Evolutionary conservation across 306 rosid species (phyloP), one percentile per base, ranked within the genome.

Genomic region (Rosa chinensis): DNA sequence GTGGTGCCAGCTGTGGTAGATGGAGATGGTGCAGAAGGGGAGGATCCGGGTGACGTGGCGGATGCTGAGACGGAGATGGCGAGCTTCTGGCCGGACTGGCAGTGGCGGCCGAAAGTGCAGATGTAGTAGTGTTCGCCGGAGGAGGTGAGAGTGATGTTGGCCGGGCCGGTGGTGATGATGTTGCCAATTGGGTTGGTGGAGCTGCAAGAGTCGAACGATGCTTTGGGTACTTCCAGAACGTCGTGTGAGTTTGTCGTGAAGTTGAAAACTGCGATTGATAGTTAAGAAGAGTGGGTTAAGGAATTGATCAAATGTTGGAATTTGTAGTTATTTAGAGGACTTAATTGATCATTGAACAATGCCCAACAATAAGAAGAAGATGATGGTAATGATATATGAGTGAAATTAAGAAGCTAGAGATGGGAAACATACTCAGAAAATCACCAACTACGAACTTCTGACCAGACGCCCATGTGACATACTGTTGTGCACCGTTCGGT

Each of bases 391-490:
- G 53, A 13, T 47, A 21, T 14, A n/a, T 64, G 5, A 72, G 8
- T 2, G n/a, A 45, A 25, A 23, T 23, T 10, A 21, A 61, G 37
- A 61, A 61, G 39, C 4, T 21, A 45, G 21, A 62, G 28, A 23
- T 0, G 21, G 5, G 12, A 4, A 78, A 21, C 52, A 28, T 77
- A 81, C 87, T n/a, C 0, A 90, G 82, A 62, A 18, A 13, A 70
- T 90, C 94, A 20, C 89, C 87, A 44, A 76, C 75, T 0, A 4
- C 13, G 25, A 90, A 88, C 7, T 10, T 73, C 0, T 78, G 77
- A 1, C 0, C 4, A 4, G 79, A 10, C 43, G 89, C 82, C 94
- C 92, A 88, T 18, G 44, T 47, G 62, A 35, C 14, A 53, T 88
- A 88, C 1, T 56, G 44, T 25, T 71, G 16, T 0, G 77, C 6